These are phyloP conservation scores for Skeletonema marinoi DNA, from an alignment of 108 stramenopile genomes.

Conservation along the genomic window DNA sequence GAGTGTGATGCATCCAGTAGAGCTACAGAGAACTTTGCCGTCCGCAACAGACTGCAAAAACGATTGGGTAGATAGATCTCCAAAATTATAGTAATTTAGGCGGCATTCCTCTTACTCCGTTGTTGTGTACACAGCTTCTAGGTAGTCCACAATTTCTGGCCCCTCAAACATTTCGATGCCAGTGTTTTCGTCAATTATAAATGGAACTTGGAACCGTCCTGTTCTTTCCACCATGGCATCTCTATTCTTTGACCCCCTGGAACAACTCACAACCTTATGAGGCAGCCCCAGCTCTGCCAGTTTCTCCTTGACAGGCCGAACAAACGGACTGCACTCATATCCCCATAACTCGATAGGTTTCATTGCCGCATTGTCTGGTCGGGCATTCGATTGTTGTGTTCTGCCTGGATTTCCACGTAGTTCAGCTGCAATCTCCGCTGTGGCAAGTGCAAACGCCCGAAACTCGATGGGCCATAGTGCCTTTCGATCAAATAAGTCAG, in stretches of 20 bases:
- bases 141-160: conserved; percentile 83
- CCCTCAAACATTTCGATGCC: conserved; percentile 82
- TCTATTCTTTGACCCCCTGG: conserved; percentile 83
- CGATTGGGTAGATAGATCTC: conserved; percentile 7
- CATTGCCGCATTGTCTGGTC: conserved; percentile 80
- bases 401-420: conserved; percentile 59
- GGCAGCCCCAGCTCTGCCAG: conserved; percentile 75
- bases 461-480: conserved; percentile 75
- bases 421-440: conserved; percentile 54
- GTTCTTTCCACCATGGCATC: conserved; percentile 71
- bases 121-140: conserved; percentile 79
- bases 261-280: conserved; percentile 75
- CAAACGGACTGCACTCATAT: conserved; percentile 88
- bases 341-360: conserved; percentile 82
- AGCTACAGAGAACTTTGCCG: conserved; percentile 21
- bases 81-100: not conserved
- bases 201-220: conserved; percentile 90
- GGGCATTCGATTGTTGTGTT: conserved; percentile 52
- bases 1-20: conserved; percentile 73
- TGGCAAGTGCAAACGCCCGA: conserved; percentile 57
- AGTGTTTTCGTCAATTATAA: conserved; percentile 80
- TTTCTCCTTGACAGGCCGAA: conserved; percentile 76
- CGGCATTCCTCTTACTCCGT: conserved; percentile 3
- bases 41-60: conserved; percentile 40
- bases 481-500: conserved; percentile 55